Percentiles rank a stretch among this genome's conserved stretches.
Evolutionary conservation across 306 rosid species (phyloP).

Genomic region (Vigna hirtella): DNA sequence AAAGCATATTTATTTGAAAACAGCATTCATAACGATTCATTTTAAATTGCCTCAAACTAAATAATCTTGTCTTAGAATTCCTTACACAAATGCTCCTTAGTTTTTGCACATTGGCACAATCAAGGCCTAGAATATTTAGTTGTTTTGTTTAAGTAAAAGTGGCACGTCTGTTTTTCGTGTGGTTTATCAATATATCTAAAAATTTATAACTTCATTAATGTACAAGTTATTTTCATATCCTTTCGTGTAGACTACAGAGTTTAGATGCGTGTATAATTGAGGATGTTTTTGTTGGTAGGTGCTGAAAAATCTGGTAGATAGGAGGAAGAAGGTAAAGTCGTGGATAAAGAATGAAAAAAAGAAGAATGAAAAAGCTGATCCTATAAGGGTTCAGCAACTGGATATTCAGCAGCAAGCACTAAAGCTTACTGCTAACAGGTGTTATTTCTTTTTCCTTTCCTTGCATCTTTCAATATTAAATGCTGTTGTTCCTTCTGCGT

Average conservation of each 20-base stretch:
- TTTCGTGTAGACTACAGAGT: not conserved
- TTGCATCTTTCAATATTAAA: conserved; percentile 11
- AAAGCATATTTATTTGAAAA: not conserved
- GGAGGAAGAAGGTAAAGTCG: conserved; percentile 78
- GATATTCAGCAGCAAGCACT: conserved; percentile 98
- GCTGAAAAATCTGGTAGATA: conserved; percentile 81
- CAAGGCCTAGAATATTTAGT: not conserved
- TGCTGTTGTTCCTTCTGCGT: conserved; percentile 30
- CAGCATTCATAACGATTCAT: not conserved
- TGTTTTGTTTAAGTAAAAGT: not conserved
- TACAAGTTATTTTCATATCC: not conserved
- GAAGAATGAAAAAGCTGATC: conserved; percentile 56
- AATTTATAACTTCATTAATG: not conserved
- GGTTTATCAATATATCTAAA: too few species aligned
- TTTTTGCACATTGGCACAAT: not conserved
- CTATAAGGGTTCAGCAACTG: conserved; percentile 74
- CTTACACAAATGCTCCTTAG: not conserved
- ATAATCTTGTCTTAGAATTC: not conserved
- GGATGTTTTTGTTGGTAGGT: conserved; percentile 55
- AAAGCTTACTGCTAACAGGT: conserved; percentile 99
- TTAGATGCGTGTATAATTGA: conserved; percentile 33
- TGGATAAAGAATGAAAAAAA: conserved; percentile 78
- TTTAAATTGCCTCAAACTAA: not conserved
- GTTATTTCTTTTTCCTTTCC: conserved; percentile 14
- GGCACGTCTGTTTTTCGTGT: not conserved